These are phyloP conservation scores for Geotrichum fermentans DNA, from an alignment of 1,139 yeast species.

Conservation along the genomic window DNA sequence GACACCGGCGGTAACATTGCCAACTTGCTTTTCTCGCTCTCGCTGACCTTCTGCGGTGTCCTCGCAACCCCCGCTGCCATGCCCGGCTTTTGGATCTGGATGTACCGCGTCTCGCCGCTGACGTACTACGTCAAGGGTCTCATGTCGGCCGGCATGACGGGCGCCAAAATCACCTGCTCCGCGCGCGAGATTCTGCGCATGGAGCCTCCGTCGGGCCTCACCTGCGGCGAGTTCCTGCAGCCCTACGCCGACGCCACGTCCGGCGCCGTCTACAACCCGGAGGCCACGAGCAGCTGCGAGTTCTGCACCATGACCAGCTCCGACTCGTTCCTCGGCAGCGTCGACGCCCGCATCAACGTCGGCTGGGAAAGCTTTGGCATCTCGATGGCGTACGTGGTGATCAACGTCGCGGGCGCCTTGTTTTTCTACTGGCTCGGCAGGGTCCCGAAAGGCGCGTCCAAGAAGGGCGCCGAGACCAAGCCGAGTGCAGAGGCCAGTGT, in stretches of 20 bases:
- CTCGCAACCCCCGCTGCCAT: conserved; percentile 55
- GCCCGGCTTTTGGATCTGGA: conserved; percentile 64
- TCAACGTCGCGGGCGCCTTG: conserved; percentile 56
- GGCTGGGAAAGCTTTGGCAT: conserved; percentile 62
- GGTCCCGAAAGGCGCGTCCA: conserved; percentile 18
- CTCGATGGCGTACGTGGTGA: conserved; percentile 47
- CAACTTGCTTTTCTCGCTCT: conserved; percentile 58
- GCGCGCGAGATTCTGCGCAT: conserved; percentile 47
- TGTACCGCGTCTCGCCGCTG: conserved; percentile 67
- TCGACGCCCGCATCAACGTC: conserved; percentile 45
- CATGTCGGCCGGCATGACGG: conserved; percentile 50
- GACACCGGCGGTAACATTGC: conserved; percentile 72
- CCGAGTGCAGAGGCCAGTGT: too few relatives aligned
- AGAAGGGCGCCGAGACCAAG: too few relatives aligned
- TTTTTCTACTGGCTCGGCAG: conserved; percentile 51
- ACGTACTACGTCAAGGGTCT: conserved; percentile 62
- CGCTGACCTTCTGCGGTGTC: conserved; percentile 79
- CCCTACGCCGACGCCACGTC: conserved; percentile 38
- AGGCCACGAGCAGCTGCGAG: conserved; percentile 51
- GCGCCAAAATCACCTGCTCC: conserved; percentile 52
- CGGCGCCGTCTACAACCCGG: conserved; percentile 56
- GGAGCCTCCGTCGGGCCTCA: conserved; percentile 57
- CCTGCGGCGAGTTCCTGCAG: conserved; percentile 53
- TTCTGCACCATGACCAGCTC: conserved; percentile 54
- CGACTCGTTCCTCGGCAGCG: conserved; percentile 47